Evolutionary conservation across 192 early-diverging fungal species (phyloP), one percentile per base, ranked within the genome.

Genomic region (Podila epicladia): DNA sequence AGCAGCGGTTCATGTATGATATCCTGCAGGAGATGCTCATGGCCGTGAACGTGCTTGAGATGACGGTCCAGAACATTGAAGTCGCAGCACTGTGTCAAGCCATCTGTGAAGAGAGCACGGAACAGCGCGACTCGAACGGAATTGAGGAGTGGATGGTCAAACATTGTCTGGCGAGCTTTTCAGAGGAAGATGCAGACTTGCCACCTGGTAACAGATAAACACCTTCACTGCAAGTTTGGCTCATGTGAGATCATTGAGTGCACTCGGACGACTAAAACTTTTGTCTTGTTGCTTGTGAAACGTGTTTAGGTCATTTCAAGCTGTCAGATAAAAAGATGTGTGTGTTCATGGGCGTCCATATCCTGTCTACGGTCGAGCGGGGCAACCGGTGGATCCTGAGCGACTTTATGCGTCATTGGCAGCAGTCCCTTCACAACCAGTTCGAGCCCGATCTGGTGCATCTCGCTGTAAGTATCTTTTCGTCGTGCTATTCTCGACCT

Each of bases 321-420:
- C 49, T 80, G 2, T 80, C 77, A 1, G 66, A 17, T 3, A 26
- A 60, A 37, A 69, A 80, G 37, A 20, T 80, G 7, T 69, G 66
- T 38, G 35, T 49, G 1, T 80, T 69, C 17, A 72, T 80, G 77
- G 77, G 77, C 8, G 26, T 69, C 6, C 65, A 80, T 20, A 24
- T 73, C 3, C 67, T 80, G 1, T 72, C 77, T 0, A 64, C 60
- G 2, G 58, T 73, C 2, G 77, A 72, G 61, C 62, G 77, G 37
- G 82, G 77, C 17, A 82, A 84, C 61, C 75, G 78, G 26, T 84
- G 83, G 84, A 68, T 58, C 9, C 24, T 84, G 35, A 63, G 83
- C 7, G 85, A 86, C 12, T 86, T 88, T 62, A 66, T 88, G 72
- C 45, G 72, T 12, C 50, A 68, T 4, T 88, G 87, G 87, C 41